phyloP scores from a whole-genome alignment of 495 filamentous ascomycete genomes.

The Hyaloscypha hepaticicola region DNA sequence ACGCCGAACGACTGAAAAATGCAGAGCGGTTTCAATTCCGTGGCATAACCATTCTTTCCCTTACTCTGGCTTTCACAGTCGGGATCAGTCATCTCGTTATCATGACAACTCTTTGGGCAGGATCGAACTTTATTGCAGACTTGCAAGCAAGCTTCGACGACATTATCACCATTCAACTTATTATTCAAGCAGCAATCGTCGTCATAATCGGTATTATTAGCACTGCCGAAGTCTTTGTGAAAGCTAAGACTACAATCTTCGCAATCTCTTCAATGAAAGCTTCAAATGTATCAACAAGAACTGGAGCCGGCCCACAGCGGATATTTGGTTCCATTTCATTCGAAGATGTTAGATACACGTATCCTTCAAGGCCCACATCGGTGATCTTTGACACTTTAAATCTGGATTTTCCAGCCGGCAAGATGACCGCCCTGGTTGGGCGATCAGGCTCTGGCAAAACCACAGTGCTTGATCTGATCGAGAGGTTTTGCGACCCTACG shows the following conservation, averaged over 20 bases:
- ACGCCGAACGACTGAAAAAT: constrained; percentile 44
- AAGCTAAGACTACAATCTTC: constrained; percentile 38
- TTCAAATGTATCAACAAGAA: constrained; percentile 50
- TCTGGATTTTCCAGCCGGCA: constrained; percentile 10
- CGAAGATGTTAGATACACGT: constrained; percentile 56
- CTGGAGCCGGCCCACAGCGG: background rate
- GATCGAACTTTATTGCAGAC: constrained; percentile 48
- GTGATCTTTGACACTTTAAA: constrained; percentile 42
- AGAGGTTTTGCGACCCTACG: constrained; percentile 46
- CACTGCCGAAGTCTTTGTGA: constrained; percentile 45
- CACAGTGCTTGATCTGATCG: constrained; percentile 39
- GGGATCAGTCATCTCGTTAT: constrained; percentile 59
- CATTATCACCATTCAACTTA: constrained; percentile 45
- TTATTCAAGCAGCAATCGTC: constrained; percentile 48
- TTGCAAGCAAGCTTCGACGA: constrained; percentile 34
- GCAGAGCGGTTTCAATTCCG: constrained; percentile 54
- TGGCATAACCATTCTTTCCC: constrained; percentile 55
- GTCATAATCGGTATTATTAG: constrained; percentile 54
- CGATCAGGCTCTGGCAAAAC: constrained; percentile 48
- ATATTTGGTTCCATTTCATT: constrained; percentile 47
- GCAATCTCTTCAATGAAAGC: constrained; percentile 58
- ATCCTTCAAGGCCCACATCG: constrained; percentile 58
- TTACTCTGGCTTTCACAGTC: constrained; percentile 60
- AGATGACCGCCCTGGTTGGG: constrained; percentile 46
- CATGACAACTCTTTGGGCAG: constrained; percentile 42